phyloP scores from a whole-genome alignment of 2,329 filamentous ascomycete species.

The Aureobasidium sp. region DNA sequence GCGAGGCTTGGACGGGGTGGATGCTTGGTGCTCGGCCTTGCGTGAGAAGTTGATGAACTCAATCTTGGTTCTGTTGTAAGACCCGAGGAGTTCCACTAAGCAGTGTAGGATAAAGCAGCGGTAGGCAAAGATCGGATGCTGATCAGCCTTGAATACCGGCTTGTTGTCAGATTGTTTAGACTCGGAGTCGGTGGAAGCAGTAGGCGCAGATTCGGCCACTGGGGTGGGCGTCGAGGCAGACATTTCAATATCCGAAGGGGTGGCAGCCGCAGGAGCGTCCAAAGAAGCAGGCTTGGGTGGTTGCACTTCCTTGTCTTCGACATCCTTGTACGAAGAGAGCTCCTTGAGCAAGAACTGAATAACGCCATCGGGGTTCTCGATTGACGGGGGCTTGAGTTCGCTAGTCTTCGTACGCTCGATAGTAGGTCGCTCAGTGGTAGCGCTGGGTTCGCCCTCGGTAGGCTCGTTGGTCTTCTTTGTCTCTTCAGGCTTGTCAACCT shows the following conservation, averaged over 20 bases:
- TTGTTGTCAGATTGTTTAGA: slow-evolving; percentile 60
- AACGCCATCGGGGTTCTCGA: slow-evolving; percentile 90
- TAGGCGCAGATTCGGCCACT: slow-evolving; percentile 31
- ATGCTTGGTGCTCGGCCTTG: slow-evolving; percentile 71
- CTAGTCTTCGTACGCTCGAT: slow-evolving; percentile 45
- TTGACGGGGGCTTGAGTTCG: slow-evolving; percentile 71
- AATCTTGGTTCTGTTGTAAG: slow-evolving; percentile 90
- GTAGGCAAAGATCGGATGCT: slow-evolving; percentile 94
- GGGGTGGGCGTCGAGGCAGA: slow-evolving; percentile 21
- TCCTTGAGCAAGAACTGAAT: slow-evolving; percentile 92
- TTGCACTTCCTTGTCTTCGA: slow-evolving; percentile 67
- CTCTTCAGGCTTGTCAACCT: slow-evolving; percentile 27
- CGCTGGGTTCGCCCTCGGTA: slow-evolving; percentile 12
- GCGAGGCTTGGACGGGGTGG: slow-evolving; percentile 87
- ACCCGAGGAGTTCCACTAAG: slow-evolving; percentile 78
- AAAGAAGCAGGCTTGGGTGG: slow-evolving; percentile 36
- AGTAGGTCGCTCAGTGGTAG: slow-evolving; percentile 38
- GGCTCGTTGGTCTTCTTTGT: slow-evolving; percentile 25
- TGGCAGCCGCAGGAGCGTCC: slow-evolving; percentile 26
- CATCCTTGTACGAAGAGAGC: slow-evolving; percentile 81
- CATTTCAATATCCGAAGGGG: slow-evolving; percentile 44
- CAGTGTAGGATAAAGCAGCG: slow-evolving; percentile 91
- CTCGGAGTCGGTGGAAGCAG: slow-evolving; percentile 16
- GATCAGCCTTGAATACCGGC: slow-evolving; percentile 74
- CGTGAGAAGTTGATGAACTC: slow-evolving; percentile 99